Conservation (phyloP, 331 rosid genomes). For the Quercus tomentella region DNA sequence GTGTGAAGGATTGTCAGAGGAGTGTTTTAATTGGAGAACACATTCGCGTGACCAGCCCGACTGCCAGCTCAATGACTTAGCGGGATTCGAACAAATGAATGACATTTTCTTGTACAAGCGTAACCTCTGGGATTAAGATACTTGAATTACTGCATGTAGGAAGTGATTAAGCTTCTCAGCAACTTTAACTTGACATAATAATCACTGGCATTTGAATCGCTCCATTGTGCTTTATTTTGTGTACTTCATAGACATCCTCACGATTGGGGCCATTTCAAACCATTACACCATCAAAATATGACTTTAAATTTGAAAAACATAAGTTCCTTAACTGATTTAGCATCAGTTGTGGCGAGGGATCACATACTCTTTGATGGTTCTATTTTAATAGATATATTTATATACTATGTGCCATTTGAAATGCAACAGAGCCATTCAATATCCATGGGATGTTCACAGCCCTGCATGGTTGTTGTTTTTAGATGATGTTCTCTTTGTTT, state of each 20-base stretch:
- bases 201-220: conserved; percentile 29
- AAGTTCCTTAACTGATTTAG: conserved; percentile 7
- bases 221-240: conserved; percentile 38
- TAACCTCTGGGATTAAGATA: conserved; percentile 59
- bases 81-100: conserved; percentile 37
- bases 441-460: background rate
- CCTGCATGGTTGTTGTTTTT: background rate
- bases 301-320: conserved; percentile 25
- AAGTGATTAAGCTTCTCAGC: conserved; percentile 32
- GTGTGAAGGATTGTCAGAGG: conserved; percentile 43
- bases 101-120: conserved; percentile 70
- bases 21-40: conserved; percentile 33
- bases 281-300: conserved; percentile 27
- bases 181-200: conserved; percentile 20
- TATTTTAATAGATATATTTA: conserved; percentile 2
- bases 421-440: conserved; percentile 26
- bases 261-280: conserved; percentile 22
- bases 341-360: conserved; percentile 26
- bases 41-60: conserved; percentile 24
- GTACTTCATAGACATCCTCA: conserved; percentile 20
- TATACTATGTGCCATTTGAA: conserved; percentile 6
- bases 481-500: conserved; percentile 8
- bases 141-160: conserved; percentile 48
- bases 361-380: conserved; percentile 16
- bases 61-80: conserved; percentile 46